Conservation (phyloP, 148 eudicot genomes). For the Drosera capensis region DNA sequence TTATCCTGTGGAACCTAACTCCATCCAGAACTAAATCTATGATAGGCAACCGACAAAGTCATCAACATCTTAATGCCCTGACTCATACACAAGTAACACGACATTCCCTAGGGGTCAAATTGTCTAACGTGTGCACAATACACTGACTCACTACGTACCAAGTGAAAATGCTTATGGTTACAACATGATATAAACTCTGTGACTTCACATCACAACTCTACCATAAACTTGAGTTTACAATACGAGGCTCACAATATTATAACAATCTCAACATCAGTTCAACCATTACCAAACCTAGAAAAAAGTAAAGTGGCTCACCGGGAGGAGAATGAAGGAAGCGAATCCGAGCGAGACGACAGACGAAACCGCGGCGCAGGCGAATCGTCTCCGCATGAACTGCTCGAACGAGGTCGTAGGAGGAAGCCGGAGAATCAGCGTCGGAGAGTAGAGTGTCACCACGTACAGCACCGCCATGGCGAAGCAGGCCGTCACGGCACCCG, state of each 20-base stretch:
- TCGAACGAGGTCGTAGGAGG: slow-evolving; percentile 48
- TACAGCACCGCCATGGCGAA: slow-evolving; percentile 49
- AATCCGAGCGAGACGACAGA: slow-evolving; percentile 39
- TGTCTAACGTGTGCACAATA: too few relatives aligned
- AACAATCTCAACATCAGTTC: not conserved
- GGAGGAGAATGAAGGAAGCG: slow-evolving; percentile 48
- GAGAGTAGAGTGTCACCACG: slow-evolving; percentile 60
- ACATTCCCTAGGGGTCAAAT: too few relatives aligned
- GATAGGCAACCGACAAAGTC: too few relatives aligned
- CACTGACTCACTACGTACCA: too few relatives aligned
- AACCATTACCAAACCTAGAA: not conserved
- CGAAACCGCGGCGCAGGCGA: slow-evolving; percentile 56
- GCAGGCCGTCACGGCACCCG: slow-evolving; percentile 45
- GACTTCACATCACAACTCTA: too few relatives aligned
- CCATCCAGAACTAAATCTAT: too few relatives aligned
- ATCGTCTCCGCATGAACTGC: slow-evolving; percentile 58
- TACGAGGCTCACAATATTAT: not conserved
- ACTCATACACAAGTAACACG: too few relatives aligned
- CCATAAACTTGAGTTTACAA: too few relatives aligned
- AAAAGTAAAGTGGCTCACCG: slow-evolving; percentile 18
- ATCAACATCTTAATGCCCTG: too few relatives aligned
- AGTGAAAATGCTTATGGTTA: too few relatives aligned
- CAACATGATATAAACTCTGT: too few relatives aligned
- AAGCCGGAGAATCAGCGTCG: slow-evolving; percentile 60
- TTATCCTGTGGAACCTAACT: too few relatives aligned